Evolutionary conservation across 2,329 filamentous ascomycete species (phyloP), one percentile per base, ranked within the genome.

Genomic region (Trichoderma gracile): DNA sequence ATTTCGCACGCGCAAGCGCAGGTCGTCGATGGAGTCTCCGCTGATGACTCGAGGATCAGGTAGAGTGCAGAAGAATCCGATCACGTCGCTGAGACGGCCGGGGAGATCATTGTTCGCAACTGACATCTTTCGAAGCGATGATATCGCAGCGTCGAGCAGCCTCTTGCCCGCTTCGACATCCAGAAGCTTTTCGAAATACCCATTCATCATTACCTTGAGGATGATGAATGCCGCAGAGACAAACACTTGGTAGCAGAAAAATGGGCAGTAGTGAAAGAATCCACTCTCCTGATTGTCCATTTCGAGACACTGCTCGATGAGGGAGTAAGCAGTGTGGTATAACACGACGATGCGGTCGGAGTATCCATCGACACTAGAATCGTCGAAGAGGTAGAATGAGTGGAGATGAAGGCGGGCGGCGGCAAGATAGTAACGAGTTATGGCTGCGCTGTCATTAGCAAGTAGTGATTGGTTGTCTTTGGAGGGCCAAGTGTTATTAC

Each of bases 201-300:
- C 57, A 52, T 61, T 61, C 57, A 61, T 61, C 57, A 61, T 53
- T 3, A 61, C 30, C 33, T 61, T 61, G 38, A 61, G 57, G 10
- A 61, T 61, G n/a, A 61, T 45, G 38, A 61, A 61, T 6, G 57
- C 57, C 15, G 57, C 57, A 27, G 57, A 61, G 42, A 61, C 57
- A 30, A 61, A 52, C 5, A 61, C 57, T 19, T 61, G 57, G 40
- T 61, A 61, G 10, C 57, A 61, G 40, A 61, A 61, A 38, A 61
- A 61, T 23, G 57, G 57, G 21, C 57, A 61, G 23, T 61, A 52
- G 25, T 30, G 45, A 5, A 61, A 61, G 23, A 61, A 53, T 33
- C 47, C 47, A 5, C 23, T 52, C 19, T 61, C 57, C 14, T 61
- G 33, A n/a, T 52, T 61, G 17, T 61, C 57, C 57, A 61, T 61